Base-by-base conservation (phyloP, 768 basidiomycete genomes). In the Cystofilobasidium ferigula region DNA sequence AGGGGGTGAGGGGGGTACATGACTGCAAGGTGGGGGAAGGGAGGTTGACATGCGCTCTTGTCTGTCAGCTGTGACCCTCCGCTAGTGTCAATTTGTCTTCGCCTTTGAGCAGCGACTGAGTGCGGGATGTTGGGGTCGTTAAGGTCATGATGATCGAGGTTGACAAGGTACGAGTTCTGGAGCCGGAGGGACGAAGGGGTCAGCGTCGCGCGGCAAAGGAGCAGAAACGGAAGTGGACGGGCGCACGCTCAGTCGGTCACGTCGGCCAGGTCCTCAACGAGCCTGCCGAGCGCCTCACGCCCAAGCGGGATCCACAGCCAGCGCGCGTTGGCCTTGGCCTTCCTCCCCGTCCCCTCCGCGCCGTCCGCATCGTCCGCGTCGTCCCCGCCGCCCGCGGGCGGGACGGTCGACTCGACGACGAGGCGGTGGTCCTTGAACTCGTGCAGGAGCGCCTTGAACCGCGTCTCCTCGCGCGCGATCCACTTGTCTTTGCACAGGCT, bases 351-450 rank as follows among this genome's bases (percentile, higher is more conserved):
- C 20, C 57, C 65, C 7, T 36, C 69, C 20, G 28, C 69, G 7
- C 58, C 69, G 1, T 62, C 64, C 1, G 58, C 70, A 16, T 71
- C 68, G 24, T 68, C 81, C 71, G 45, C 77, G 76, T 64, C 79
- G 74, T 70, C 78, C 78, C 12, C 78, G 75, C 35, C 71, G 51
- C n/a, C n/a, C n/a, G 69, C 73, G 30, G 69, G 63, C 45, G 78
- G 75, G 6, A 61, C 61, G 2, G 47, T 47, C 7, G 73, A 73
- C 32, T 78, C 77, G 45, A 89, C 79, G n/a, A 97, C 83, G 73
- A 97, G 74, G 2, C 83, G 84, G 70, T 99, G 95, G 75, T 98
- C 95, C 71, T 83, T 82, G 75, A 93, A 98, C 76, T 98, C 95
- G 16, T 85, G 85, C 60, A 98, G 77, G 38, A 94, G 79, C 12